Conservation (phyloP, 768 basidiomycete species). For the Mycena sanguinolenta region DNA sequence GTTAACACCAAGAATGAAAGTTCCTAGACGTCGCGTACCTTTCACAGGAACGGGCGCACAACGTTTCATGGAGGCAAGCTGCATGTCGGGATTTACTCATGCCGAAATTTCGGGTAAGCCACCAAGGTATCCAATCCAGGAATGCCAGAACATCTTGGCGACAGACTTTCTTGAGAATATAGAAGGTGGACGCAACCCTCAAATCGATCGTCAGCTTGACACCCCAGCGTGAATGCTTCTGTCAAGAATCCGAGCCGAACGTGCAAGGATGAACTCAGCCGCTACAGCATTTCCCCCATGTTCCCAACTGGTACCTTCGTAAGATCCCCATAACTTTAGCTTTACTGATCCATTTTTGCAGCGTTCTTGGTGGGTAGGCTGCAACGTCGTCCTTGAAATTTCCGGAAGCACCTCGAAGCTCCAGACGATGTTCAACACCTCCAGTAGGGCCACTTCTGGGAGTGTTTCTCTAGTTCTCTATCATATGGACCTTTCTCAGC, state of each 20-base stretch:
- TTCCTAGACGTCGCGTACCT: no score
- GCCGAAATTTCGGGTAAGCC: conserved; percentile 11
- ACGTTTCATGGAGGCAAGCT: conserved; percentile 9
- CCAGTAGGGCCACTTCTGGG: conserved; percentile 18
- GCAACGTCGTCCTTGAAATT: conserved; percentile 13
- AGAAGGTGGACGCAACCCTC: conserved; percentile 7
- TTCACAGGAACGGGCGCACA: no score
- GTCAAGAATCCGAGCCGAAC: conserved; percentile 6
- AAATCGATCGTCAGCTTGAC: conserved; percentile 18
- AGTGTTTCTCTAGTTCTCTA: conserved; percentile 16
- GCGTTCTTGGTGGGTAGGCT: conserved; percentile 8
- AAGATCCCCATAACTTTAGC: conserved; percentile 7
- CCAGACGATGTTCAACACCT: conserved; percentile 15
- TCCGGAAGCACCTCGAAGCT: conserved; percentile 12
- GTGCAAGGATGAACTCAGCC: background rate
- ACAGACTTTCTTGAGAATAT: conserved; percentile 12
- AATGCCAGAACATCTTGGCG: conserved; percentile 6
- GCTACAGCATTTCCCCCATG: conserved; percentile 2
- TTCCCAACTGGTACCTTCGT: conserved; percentile 8
- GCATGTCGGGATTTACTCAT: conserved; percentile 11
- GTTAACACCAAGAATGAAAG: no score
- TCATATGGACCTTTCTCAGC: conserved; percentile 19
- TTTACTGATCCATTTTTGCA: conserved; percentile 3
- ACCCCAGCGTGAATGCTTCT: conserved; percentile 14
- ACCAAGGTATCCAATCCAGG: conserved; percentile 8